Percentiles rank a stretch among this genome's conserved stretches.
Evolutionary conservation across 352 stramenopile genomes (phyloP).

Genomic region (Globisporangium abappressorium): DNA sequence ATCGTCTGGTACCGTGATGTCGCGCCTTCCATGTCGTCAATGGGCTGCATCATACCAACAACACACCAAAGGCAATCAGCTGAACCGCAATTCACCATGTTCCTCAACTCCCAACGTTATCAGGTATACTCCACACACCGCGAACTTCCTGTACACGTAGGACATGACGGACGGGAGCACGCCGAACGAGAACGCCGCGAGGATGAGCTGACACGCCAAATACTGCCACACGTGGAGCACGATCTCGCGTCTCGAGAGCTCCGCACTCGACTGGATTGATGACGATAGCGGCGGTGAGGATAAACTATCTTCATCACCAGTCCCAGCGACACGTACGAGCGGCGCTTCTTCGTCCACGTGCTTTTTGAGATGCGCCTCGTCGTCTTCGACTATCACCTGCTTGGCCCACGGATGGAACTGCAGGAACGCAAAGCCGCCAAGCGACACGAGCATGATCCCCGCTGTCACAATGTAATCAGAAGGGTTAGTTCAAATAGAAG

Average conservation of each 20-base stretch:
- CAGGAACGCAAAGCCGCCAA: constrained; percentile 55
- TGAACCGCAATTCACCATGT: too few species aligned
- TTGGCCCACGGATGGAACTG: constrained; percentile 38
- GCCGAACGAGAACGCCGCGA: constrained; percentile 64
- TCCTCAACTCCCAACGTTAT: too few species aligned
- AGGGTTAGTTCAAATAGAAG: neutral
- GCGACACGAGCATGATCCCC: constrained; percentile 48
- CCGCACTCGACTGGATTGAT: constrained; percentile 3
- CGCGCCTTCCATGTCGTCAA: constrained; percentile 27
- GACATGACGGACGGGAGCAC: constrained; percentile 69
- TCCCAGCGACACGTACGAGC: constrained; percentile 10
- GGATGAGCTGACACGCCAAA: constrained; percentile 46
- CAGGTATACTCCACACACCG: constrained; percentile 28
- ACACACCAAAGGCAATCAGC: too few species aligned
- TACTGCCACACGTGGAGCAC: constrained; percentile 48
- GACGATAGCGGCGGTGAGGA: neutral
- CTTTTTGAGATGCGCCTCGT: neutral
- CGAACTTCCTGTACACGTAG: constrained; percentile 70
- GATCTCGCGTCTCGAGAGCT: constrained; percentile 20
- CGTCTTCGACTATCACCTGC: constrained; percentile 14
- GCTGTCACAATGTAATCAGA: constrained; percentile 18
- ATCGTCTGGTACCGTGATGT: constrained; percentile 56
- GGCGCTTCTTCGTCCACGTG: constrained; percentile 28
- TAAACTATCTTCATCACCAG: neutral
- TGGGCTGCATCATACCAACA: constrained; percentile 23